Percentiles rank a stretch among this genome's conserved stretches.
These are phyloP conservation scores for Cronartium quercuum DNA, from an alignment of 1,284 basidiomycete species.

Conservation along the genomic window DNA sequence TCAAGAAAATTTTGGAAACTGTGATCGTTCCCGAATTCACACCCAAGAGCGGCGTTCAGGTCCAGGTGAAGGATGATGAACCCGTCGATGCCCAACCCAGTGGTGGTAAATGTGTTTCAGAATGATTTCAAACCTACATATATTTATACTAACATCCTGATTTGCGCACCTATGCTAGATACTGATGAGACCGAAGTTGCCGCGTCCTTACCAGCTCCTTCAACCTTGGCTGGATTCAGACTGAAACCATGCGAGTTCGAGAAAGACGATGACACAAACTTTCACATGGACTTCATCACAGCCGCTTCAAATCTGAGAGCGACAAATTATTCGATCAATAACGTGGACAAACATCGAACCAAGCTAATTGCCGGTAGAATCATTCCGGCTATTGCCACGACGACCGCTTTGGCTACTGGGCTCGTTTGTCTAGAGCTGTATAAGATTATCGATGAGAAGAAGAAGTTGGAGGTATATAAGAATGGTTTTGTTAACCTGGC, in stretches of 20 bases:
- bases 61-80: conserved; percentile 93
- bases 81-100: conserved; percentile 60
- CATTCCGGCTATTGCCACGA: conserved; percentile 98
- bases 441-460: conserved; percentile 96
- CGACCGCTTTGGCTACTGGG: conserved; percentile 89
- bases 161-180: neutral
- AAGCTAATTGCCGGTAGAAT: conserved; percentile 99
- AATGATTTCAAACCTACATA: neutral
- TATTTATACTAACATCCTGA: neutral
- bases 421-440: conserved; percentile 94
- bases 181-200: conserved; percentile 59
- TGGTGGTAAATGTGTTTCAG: conserved; percentile 35
- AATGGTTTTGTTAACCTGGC: conserved; percentile 98
- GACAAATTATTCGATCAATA: conserved; percentile 84
- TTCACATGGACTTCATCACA: conserved; percentile 99
- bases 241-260: conserved; percentile 94
- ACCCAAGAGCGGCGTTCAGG: conserved; percentile 84
- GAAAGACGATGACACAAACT: conserved; percentile 97
- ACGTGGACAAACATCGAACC: conserved; percentile 85
- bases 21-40: conserved; percentile 87
- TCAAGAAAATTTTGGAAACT: conserved; percentile 77
- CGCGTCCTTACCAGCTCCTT: conserved; percentile 71
- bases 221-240: conserved; percentile 87
- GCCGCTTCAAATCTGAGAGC: conserved; percentile 96
- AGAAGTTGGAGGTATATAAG: conserved; percentile 88